phyloP scores from a whole-genome alignment of 495 filamentous ascomycete genomes.

The Recurvomyces mirabilis region DNA sequence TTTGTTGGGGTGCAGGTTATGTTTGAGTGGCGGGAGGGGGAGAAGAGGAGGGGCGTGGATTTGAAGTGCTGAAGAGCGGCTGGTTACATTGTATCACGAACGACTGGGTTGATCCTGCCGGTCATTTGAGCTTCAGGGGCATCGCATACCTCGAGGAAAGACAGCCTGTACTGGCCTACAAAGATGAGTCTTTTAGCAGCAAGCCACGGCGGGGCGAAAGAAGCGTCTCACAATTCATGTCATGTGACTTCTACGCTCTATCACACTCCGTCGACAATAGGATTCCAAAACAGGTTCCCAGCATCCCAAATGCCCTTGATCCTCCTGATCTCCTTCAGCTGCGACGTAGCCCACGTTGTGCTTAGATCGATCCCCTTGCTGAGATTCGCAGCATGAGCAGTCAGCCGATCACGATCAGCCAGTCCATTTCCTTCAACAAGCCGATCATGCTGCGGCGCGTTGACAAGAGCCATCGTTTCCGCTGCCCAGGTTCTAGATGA shows the following conservation, averaged over 20 bases:
- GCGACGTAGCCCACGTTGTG: neutral
- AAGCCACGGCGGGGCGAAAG: too few species aligned
- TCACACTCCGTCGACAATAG: neutral
- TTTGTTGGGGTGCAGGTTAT: constrained; percentile 88
- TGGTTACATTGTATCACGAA: too few species aligned
- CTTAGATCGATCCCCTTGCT: neutral
- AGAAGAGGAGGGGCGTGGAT: constrained; percentile 68
- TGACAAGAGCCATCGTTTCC: neutral
- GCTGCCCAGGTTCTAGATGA: neutral
- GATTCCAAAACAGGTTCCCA: neutral
- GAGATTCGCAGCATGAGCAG: neutral
- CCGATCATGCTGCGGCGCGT: neutral
- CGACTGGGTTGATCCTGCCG: too few species aligned
- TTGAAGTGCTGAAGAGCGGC: constrained; percentile 78
- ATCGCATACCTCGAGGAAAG: too few species aligned
- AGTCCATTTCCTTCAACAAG: neutral
- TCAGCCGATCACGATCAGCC: neutral
- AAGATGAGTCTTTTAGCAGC: too few species aligned
- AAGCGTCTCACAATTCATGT: too few species aligned
- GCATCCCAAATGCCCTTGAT: neutral
- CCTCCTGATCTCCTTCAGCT: neutral
- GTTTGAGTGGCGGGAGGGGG: constrained; percentile 86
- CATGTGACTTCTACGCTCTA: too few species aligned
- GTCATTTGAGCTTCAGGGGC: too few species aligned
- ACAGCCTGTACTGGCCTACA: too few species aligned